Conservation (phyloP, 495 filamentous ascomycete genomes). For the Penicillium subrubescens region DNA sequence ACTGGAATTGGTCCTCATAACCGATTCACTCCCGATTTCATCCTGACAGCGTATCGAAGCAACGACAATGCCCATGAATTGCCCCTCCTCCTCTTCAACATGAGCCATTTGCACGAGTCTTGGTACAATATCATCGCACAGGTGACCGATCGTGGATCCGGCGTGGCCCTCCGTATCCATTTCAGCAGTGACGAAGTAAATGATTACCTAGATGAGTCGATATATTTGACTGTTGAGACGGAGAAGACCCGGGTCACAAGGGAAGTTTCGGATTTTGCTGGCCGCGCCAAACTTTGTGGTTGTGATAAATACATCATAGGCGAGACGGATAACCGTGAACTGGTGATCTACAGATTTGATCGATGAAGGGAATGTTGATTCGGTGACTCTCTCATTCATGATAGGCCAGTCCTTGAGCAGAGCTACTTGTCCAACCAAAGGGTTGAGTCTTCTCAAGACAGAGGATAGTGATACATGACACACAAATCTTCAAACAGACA, state of each 20-base stretch:
- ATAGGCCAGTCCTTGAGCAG: background rate
- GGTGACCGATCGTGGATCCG: conserved; percentile 51
- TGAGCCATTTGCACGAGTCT: conserved; percentile 7
- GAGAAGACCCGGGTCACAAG: conserved; percentile 39
- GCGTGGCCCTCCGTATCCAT: conserved; percentile 58
- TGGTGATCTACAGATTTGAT: conserved; percentile 60
- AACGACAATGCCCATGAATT: conserved; percentile 29
- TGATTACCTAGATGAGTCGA: conserved; percentile 11
- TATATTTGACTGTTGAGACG: conserved; percentile 38
- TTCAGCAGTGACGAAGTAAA: conserved; percentile 33
- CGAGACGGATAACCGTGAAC: conserved; percentile 52
- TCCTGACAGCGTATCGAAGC: conserved; percentile 43
- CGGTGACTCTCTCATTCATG: background rate
- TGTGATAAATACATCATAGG: conserved; percentile 67
- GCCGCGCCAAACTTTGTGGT: conserved; percentile 58
- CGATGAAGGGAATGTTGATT: conserved; percentile 20
- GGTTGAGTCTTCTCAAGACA: too few species aligned
- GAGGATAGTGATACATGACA: too few species aligned
- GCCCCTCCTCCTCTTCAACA: background rate
- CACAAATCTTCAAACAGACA: background rate
- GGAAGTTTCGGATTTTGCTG: conserved; percentile 54
- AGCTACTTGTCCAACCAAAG: background rate
- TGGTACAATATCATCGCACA: conserved; percentile 54
- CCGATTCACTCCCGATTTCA: conserved; percentile 24
- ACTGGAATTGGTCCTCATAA: conserved; percentile 49